phyloP scores from a whole-genome alignment of 371 early-diverging fungal genomes.

The Rhizopus sp. region DNA sequence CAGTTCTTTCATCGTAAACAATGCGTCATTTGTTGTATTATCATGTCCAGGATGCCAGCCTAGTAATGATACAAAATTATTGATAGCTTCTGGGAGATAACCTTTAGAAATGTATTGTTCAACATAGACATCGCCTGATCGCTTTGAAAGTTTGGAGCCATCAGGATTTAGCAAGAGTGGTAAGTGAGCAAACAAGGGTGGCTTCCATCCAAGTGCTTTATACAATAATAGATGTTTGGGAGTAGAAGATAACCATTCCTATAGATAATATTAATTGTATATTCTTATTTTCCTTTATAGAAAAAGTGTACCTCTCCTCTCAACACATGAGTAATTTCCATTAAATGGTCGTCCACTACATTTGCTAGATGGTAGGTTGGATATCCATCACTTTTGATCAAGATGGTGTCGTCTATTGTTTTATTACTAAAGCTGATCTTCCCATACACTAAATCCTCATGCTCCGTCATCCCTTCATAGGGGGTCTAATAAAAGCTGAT shows the following conservation, averaged over 20 bases:
- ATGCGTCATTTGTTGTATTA: background rate
- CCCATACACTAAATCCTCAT: constrained; percentile 83
- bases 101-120: constrained; percentile 74
- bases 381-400: constrained; percentile 90
- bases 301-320: constrained; percentile 76
- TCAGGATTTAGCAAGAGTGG: constrained; percentile 86
- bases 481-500: constrained; percentile 47
- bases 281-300: background rate
- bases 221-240: constrained; percentile 90
- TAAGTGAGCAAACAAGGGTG: constrained; percentile 85
- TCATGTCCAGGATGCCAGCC: constrained; percentile 79
- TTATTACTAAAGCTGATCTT: constrained; percentile 68
- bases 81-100: constrained; percentile 84
- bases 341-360: constrained; percentile 91
- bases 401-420: constrained; percentile 84
- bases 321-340: constrained; percentile 91
- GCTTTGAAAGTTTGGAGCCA: constrained; percentile 86
- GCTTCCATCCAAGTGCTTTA: constrained; percentile 77
- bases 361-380: constrained; percentile 97
- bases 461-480: constrained; percentile 54
- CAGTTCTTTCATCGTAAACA: constrained; percentile 65
- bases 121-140: constrained; percentile 79
- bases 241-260: constrained; percentile 94
- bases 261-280: background rate
- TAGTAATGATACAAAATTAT: constrained; percentile 87